Conservation (phyloP, 768 basidiomycete species). For the Xerocomus brunneocitrinus region DNA sequence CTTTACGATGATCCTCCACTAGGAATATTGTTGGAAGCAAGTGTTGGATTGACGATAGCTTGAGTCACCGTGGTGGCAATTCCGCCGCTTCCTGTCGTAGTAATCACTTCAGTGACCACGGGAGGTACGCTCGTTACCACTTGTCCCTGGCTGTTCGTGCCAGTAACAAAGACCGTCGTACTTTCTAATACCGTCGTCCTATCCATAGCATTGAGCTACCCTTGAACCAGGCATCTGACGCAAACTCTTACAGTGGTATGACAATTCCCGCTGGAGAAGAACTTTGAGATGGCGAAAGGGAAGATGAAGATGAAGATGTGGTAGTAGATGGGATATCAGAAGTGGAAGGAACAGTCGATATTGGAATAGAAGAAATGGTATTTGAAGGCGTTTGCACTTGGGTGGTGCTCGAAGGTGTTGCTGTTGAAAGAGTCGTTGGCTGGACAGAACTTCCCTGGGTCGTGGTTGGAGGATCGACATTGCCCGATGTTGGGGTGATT, state of each 20-base stretch:
- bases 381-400: constrained; percentile 12
- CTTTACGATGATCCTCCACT: constrained; percentile 47
- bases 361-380: constrained; percentile 13
- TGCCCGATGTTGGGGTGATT: constrained; percentile 15
- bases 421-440: constrained; percentile 18
- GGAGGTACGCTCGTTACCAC: constrained; percentile 49
- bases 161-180: constrained; percentile 49
- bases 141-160: constrained; percentile 54
- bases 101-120: constrained; percentile 52
- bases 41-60: constrained; percentile 66
- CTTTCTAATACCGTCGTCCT: constrained; percentile 51
- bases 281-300: constrained; percentile 7
- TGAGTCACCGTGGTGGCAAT: constrained; percentile 54
- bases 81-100: constrained; percentile 53
- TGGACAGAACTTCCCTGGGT: constrained; percentile 17
- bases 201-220: constrained; percentile 14
- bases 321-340: constrained; percentile 12
- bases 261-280: constrained; percentile 2
- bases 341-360: constrained; percentile 14
- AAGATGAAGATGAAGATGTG: constrained; percentile 4
- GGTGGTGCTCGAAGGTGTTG: constrained; percentile 6
- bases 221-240: constrained; percentile 5
- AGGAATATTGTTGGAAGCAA: constrained; percentile 45
- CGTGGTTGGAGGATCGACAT: constrained; percentile 16
- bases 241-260: constrained; percentile 25